Evolutionary conservation across 148 eudicot genomes (phyloP), one percentile per base, ranked within the genome.

Genomic region (Gaultheria prostrata): DNA sequence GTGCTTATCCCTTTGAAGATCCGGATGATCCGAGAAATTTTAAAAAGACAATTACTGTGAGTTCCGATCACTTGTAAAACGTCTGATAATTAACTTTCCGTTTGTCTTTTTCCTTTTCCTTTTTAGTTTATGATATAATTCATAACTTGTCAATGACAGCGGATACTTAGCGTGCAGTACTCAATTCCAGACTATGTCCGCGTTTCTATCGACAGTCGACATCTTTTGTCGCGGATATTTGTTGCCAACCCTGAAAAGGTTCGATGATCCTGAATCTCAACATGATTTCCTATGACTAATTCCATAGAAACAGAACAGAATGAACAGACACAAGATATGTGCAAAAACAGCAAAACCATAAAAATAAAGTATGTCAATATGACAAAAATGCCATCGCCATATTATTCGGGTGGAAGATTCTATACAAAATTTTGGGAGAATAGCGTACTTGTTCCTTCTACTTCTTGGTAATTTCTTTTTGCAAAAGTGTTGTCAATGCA

Each of bases 1-100:
- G 98, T 77, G 93, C 93, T 65, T 96, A 96, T 86, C 98, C 98
- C 14, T 96, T 94, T 77, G 95, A 91, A 87, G 98, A 94, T 82
- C 97, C 93, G 0, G 84, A 79, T 9, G 97, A 95, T 82, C 98
- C 94, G 4, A 93, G 84, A 73, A 92, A 94, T 79, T 92, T 96
- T 85, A 90, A 89, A 77, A 93, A 93, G 80, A 86, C 95, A 4
- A 65, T 65, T 24, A 65, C 12, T 13, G 71, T 65, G 71, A 65
- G 71, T 13, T 12, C 12, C 3, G 17, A 26, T 65, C 71, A 28
- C 26, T 24, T 65, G 17, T 26, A 65, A 28, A 3, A 28, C 39
- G 87, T 95, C 8, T 59, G 71, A 49, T 65, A 28, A 28, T 65
- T 8, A 61, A 21, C 67, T 61, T 61, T 21, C 13, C 21, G 3